Base-by-base conservation (phyloP, 306 rosid species). In the Cucumis melo region DNA sequence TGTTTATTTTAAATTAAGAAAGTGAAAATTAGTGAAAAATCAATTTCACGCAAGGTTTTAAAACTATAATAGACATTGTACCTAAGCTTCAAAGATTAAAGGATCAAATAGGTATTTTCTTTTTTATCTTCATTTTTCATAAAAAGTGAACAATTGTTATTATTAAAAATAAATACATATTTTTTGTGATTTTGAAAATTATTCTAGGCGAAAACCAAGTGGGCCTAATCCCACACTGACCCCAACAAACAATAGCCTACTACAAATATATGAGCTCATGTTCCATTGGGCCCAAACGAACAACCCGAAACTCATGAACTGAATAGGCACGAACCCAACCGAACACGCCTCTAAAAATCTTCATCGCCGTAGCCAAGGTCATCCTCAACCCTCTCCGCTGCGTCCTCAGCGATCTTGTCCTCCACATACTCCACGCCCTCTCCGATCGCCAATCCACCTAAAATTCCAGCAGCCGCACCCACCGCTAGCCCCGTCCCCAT, bases 401-500 rank as follows among this genome's bases (percentile, higher is more conserved):
- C 98, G 17, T 88, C 81, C 8, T 91, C 98, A 0, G 76, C 86
- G 48, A 91, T 83, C 84, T 89, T 85, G 78, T 93, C 89, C 84
- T 89, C 90, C 59, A 91, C 4, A 55, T 88, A 80, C 0, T 91
- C 97, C 34, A 53, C 80, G 1, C 96, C 97, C 46, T 91, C 96
- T 29, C 78, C 82, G 3, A 93, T 3, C 10, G 96, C 97, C 21
- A 93, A 2, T 63, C 93, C 98, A 53, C 97, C 98, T 3, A 93
- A 48, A 0, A 12, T 83, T 2, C 97, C 98, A 5, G 86, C 97
- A 1, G 81, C 89, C 7, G 98, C 97, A 0, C 98, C 98, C 82
- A 93, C 90, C 55, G 98, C 98, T 87, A 93, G 72, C 80, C 98
- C 96, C 5, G 97, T 86, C 61, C 98, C 98, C 97, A 93, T 86